phyloP scores from a whole-genome alignment of 495 filamentous ascomycete genomes.

The Endocarpon pusillum region DNA sequence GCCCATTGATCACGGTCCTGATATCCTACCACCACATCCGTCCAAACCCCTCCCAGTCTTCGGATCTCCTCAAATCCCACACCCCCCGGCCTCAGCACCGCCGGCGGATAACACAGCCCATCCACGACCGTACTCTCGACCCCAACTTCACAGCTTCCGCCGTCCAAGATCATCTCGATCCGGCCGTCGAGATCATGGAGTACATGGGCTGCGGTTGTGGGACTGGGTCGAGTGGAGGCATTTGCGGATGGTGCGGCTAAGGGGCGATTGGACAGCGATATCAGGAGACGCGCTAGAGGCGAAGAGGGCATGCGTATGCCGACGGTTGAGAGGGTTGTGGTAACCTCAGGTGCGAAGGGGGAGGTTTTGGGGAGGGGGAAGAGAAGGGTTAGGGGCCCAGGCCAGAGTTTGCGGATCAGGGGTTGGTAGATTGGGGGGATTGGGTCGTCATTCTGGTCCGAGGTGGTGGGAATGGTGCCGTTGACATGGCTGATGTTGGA shows the following conservation, averaged over 20 bases:
- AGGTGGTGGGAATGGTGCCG: conserved; percentile 6
- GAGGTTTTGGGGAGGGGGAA: conserved; percentile 57
- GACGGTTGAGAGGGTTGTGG: conserved; percentile 66
- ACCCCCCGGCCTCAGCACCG: conserved; percentile 74
- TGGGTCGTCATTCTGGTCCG: conserved; percentile 16
- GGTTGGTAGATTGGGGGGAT: conserved; percentile 74
- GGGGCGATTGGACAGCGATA: conserved; percentile 55
- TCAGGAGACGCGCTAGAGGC: conserved; percentile 69
- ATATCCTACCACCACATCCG: conserved; percentile 55
- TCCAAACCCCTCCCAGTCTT: conserved; percentile 55
- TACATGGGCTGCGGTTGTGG: conserved; percentile 80
- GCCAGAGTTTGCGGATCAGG: conserved; percentile 78
- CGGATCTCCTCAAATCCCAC: conserved; percentile 74
- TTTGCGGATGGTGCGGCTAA: conserved; percentile 94
- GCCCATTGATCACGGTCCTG: conserved; percentile 32
- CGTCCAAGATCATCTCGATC: conserved; percentile 84
- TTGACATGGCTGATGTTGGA: conserved; percentile 3
- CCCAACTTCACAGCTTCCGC: conserved; percentile 68
- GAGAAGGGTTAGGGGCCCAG: conserved; percentile 83
- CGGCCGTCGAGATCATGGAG: conserved; percentile 63
- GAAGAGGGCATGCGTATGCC: conserved; percentile 79
- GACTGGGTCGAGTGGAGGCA: conserved; percentile 77
- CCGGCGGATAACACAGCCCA: conserved; percentile 62
- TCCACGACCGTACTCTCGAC: conserved; percentile 97
- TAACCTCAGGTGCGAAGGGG: conserved; percentile 68